Evolutionary conservation across 2,329 filamentous ascomycete genomes (phyloP).

Genomic region (Elsinoe perseae): DNA sequence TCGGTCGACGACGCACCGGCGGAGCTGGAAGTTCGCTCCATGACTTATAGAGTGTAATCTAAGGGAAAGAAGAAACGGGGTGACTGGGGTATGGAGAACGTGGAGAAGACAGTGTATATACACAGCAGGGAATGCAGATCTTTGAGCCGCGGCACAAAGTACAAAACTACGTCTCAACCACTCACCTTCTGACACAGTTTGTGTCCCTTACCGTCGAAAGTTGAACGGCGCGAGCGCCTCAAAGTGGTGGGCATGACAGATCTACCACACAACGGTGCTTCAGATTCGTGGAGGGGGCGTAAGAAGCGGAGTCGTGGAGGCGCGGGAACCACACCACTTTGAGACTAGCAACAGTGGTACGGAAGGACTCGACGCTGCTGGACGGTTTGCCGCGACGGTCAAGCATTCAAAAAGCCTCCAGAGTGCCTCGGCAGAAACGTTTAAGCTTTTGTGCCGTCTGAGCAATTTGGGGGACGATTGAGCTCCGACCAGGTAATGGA

Average conservation of each 20-base stretch:
- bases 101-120: conserved; percentile 4
- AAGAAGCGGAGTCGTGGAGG: background rate
- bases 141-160: conserved; percentile 4
- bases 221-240: conserved; percentile 4
- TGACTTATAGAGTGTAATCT: background rate
- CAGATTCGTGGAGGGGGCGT: conserved; percentile 2
- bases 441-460: background rate
- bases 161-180: background rate
- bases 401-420: background rate
- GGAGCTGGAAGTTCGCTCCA: conserved; percentile 10
- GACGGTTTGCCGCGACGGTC: conserved; percentile 6
- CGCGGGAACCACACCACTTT: background rate
- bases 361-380: conserved; percentile 1
- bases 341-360: background rate
- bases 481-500: background rate
- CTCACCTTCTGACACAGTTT: conserved; percentile 3
- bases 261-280: background rate
- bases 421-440: background rate
- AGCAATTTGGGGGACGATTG: background rate
- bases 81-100: background rate
- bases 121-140: background rate
- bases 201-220: background rate
- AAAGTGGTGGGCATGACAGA: conserved; percentile 1
- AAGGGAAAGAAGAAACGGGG: background rate
- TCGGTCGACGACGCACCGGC: conserved; percentile 12